Base-by-base conservation (phyloP, 2,329 filamentous ascomycete genomes). In the Phaeosphaeriaceae sp. region DNA sequence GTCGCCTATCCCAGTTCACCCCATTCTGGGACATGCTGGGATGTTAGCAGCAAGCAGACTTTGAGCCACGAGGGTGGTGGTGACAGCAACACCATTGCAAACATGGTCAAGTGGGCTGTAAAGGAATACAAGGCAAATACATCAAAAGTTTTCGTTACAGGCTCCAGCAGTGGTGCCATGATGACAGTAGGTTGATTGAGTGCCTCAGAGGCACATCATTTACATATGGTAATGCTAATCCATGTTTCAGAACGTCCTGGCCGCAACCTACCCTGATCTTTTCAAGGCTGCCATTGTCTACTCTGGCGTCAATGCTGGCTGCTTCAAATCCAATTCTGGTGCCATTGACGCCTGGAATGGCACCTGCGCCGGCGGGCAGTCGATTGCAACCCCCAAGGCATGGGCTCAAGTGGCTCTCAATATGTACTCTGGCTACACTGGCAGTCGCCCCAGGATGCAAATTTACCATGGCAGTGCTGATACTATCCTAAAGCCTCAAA, bases 101-200 rank as follows among this genome's bases (percentile, higher is more conserved):
- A 82, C 63, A 86, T 86, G 83, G 82, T 85, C 29, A 74, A 70
- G 39, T 85, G 83, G 63, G 75, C 81, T 2, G 61, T 85, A 12
- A 54, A 60, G 4, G 74, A 76, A 58, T 85, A 86, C 68, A 72
- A 73, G 2, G 83, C 73, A 16, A 79, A 86, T 61, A 55, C 76
- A 17, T 69, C 60, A 49, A 76, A 76, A 54, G 79, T 86, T 6
- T 86, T 81, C 51, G 81, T 80, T 3, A 83, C 80, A 0, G 84
- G 84, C 15, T 69, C 74, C 28, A 79, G 76, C 48, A 82, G 80
- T 2, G 81, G 81, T 28, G 81, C 75, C 17, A 83, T 83, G 81
- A 83, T 83, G 80, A 81, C 80, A 7, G 71, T 72, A 64, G 43
- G 68, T 50, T 36, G 9, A 13, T 9, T 12, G 4, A 13, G 12